A percentile compares a stretch with the other conserved stretches of the same genome.
Evolutionary conservation across 768 basidiomycete genomes (phyloP).

Genomic region (Piloderma croceum): DNA sequence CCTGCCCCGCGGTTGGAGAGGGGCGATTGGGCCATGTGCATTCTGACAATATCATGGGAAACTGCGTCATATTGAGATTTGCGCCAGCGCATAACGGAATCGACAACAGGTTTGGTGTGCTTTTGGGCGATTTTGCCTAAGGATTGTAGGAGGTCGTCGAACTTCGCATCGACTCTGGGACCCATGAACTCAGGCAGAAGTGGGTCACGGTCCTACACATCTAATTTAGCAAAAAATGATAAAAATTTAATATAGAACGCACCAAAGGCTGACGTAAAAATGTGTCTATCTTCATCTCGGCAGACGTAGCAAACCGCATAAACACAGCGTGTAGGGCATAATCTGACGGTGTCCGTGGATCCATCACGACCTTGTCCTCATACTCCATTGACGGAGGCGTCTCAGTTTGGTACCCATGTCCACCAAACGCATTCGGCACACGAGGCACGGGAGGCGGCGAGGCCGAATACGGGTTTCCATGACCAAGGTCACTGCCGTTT

Average conservation of each 20-base stretch:
- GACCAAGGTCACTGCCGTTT: constrained; percentile 62
- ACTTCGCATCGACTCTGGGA: constrained; percentile 63
- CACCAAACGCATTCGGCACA: constrained; percentile 58
- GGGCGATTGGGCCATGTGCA: constrained; percentile 39
- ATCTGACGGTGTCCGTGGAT: constrained; percentile 80
- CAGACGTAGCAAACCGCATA: constrained; percentile 74
- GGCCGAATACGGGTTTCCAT: constrained; percentile 34
- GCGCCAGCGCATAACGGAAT: constrained; percentile 84
- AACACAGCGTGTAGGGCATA: constrained; percentile 87
- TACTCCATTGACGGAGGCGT: constrained; percentile 47
- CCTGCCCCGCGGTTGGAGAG: constrained; percentile 26
- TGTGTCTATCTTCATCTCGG: constrained; percentile 72
- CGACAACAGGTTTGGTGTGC: constrained; percentile 77
- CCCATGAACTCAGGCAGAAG: constrained; percentile 65
- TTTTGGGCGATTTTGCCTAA: constrained; percentile 83
- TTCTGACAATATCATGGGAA: constrained; percentile 40
- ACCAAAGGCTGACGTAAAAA: constrained; percentile 70
- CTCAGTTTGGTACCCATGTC: constrained; percentile 40
- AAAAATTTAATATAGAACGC: constrained; percentile 20
- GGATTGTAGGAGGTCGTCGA: constrained; percentile 82
- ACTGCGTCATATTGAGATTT: constrained; percentile 64
- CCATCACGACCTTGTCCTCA: constrained; percentile 62
- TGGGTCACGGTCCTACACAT: constrained; percentile 59
- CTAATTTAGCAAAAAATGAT: constrained; percentile 1
- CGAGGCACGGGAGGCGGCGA: constrained; percentile 79